Base-by-base conservation (phyloP, 805 yeast genomes). In the Myxozyma geophila region DNA sequence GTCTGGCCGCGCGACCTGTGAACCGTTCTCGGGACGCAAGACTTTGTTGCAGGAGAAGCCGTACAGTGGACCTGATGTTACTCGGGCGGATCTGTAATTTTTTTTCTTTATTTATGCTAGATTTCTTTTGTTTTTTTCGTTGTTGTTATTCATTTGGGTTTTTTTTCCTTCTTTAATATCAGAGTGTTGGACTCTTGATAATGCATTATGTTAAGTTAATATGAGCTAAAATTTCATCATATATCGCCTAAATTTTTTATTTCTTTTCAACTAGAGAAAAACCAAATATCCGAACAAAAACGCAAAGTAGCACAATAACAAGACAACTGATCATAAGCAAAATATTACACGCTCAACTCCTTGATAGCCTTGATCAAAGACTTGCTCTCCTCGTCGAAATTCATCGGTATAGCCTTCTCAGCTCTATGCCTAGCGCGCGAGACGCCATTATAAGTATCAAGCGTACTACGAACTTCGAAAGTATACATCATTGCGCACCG, bases 381-480 rank as follows among this genome's bases (percentile, higher is more conserved):
- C 23, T 63, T 62, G 6, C 74, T 62, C 49, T 77, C 79, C 33
- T 63, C 52, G 33, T 60, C 71, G 50, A 65, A 75, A 57, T 75
- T 70, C n/a, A 77, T 50, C 15, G 77, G 74, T 43, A 71, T 73
- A 12, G 77, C 76, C 15, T 82, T 81, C 54, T 84, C 78, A 2
- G 84, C 89, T 60, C 87, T 87, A 74, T 87, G 90, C 74, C 97
- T 84, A 17, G 90, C 85, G 75, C 93, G 83, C 37, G 84, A 82
- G 53, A 82, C 84, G 58, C 92, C 96, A 71, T 92, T 88, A 75
- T 90, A 95, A 66, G 83, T 85, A 72, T 95, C 98, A 72, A 85
- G 89, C 74, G 87, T 85, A 13, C 96, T 97, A 72, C 89, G 85
- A 58, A 92, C 74, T 76, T 96, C 84, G 76, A 95, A 88, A 41